Base-by-base conservation (phyloP, 805 yeast genomes). In the Grigorovia humatica region DNA sequence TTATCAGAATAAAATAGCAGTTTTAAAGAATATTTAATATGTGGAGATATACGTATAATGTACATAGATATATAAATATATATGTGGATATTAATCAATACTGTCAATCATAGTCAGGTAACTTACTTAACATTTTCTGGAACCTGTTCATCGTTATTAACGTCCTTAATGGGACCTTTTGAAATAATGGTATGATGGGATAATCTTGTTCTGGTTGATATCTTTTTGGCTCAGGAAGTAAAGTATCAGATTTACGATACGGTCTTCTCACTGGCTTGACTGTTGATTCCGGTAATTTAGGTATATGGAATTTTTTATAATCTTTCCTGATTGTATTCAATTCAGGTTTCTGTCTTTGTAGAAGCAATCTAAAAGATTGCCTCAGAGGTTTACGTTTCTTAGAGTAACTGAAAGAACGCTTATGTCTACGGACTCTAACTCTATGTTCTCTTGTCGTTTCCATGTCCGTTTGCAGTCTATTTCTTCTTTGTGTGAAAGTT, bases 211-310 rank as follows among this genome's bases (percentile, higher is more conserved):
- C 52, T 18, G 49, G 45, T 15, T 19, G 41, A 40, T 44, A 51
- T 6, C 51, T 38, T n/a, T 48, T 48, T n/a, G 45, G 30, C 9
- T 2, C 9, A n/a, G 45, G 23, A 19, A 51, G 47, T 18, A 45
- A 13, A 18, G 43, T 23, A 41, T 51, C 53, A n/a, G 53, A 51
- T 46, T 30, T 48, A 38, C 53, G 20, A n/a, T 19, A 29, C 12
- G 50, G 50, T 29, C 17, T 29, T 29, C 46, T 40, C 2, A 48
- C 46, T 35, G 30, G 42, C 13, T 42, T 19, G 4, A 51, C 23
- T 9, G 35, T 38, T 15, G 44, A 46, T 46, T 46, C 54, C n/a
- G 30, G 44, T 29, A 50, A 43, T 11, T 23, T 43, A 17, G 44
- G 44, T n/a, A 40, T 38, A 17, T 38, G 42, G 9, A 42, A 13